Evolutionary conservation across 2,329 filamentous ascomycete genomes (phyloP), one percentile per base, ranked within the genome.

Genomic region (Arachnopeziza araneosa): DNA sequence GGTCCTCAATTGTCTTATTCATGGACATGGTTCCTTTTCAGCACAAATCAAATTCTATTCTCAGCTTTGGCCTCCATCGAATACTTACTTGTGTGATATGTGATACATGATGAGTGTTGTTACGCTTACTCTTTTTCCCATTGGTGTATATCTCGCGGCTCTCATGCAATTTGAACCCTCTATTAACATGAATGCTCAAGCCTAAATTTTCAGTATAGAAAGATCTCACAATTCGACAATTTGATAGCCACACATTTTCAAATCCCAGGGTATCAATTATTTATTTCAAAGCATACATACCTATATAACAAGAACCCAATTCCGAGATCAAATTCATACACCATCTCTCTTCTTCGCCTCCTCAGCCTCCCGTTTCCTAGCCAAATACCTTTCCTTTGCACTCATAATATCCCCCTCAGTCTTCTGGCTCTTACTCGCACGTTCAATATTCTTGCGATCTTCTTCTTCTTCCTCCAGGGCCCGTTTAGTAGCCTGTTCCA

Each of bases 301-400:
- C 9, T 30, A 30, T 30, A 30, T 9, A 30, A 9, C 26, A 9
- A 30, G 4, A 30, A 30, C 26, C 9, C n/a, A n/a, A n/a, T n/a
- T n/a, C n/a, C n/a, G n/a, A n/a, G n/a, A n/a, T n/a, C n/a, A n/a
- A n/a, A n/a, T n/a, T n/a, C n/a, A n/a, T n/a, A n/a, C n/a, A n/a
- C 17, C 36, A 30, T 12, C 36, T 12, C 17, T 44, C 36, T 44
- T 44, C 36, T 44, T 44, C 36, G 36, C 36, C 70, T 88, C 87
- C 62, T 89, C 89, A 0, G 86, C 88, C 60, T 89, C 88, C 68
- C 78, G 80, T 77, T 93, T 93, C 70, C 90, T 80, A 58, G 89
- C 88, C 58, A 95, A 77, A 73, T 93, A 95, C 66, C 90, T 80
- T 75, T 93, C 90, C 73, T 85, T 90, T 1, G 90, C 51, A 50